Evolutionary conservation across 2,329 filamentous ascomycete species (phyloP).

Genomic region (Colletotrichum sp.): DNA sequence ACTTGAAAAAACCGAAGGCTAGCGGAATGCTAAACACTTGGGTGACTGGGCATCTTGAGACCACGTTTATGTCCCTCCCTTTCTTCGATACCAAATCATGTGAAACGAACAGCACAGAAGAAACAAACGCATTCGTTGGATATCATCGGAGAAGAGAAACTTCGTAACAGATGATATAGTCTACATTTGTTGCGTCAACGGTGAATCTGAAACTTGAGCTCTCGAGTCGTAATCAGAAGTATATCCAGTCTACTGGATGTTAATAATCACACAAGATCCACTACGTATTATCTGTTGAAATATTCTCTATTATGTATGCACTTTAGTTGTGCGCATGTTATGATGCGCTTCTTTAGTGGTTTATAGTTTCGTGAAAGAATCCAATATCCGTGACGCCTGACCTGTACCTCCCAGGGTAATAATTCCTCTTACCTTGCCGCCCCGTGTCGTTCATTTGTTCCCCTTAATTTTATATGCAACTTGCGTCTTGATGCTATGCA

Average conservation of each 20-base stretch:
- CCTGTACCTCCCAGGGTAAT: background rate
- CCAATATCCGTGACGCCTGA: background rate
- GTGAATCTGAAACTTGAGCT: background rate
- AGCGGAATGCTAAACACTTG: rapidly evolving
- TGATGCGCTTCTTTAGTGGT: background rate
- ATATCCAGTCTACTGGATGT: background rate
- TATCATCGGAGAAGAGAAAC: too few relatives aligned
- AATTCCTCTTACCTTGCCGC: background rate
- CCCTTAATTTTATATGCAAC: background rate
- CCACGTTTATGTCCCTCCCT: rapidly evolving
- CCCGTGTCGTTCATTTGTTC: too few relatives aligned
- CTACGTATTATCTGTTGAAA: background rate
- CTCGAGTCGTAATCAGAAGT: rapidly evolving
- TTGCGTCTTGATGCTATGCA: background rate
- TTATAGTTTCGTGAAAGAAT: background rate
- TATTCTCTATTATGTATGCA: background rate
- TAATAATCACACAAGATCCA: rapidly evolving
- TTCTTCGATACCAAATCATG: background rate
- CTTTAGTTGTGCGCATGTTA: background rate
- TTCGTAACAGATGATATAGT: too few relatives aligned
- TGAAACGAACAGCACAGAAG: background rate
- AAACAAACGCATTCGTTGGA: background rate
- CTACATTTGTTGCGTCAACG: background rate
- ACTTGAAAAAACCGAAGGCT: too few relatives aligned
- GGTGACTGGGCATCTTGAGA: background rate